These are phyloP conservation scores for Bretschneidera sinensis DNA, from an alignment of 345 rosid genomes.

Conservation along the genomic window DNA sequence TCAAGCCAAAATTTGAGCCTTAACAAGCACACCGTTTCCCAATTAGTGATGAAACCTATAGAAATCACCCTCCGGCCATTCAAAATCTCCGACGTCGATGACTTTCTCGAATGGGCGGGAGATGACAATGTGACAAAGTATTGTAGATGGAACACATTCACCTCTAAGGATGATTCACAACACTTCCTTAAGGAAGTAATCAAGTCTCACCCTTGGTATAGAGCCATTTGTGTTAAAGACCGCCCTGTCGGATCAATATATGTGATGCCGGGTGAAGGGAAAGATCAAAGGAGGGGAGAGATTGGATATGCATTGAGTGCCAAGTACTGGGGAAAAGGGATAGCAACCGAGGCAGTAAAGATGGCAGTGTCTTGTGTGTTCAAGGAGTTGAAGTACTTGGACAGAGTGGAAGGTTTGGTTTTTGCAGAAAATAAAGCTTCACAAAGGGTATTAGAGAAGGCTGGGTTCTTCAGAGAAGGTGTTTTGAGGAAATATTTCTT, in stretches of 20 bases:
- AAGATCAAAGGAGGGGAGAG: slow-evolving; percentile 21
- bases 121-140: slow-evolving; percentile 13
- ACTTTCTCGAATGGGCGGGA: slow-evolving; percentile 21
- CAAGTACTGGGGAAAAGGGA: slow-evolving; percentile 16
- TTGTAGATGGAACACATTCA: slow-evolving; percentile 20
- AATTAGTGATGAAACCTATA: background rate
- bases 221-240: slow-evolving; percentile 14
- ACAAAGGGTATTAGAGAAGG: slow-evolving; percentile 10
- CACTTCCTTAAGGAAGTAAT: slow-evolving; percentile 16
- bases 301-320: slow-evolving; percentile 16
- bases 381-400: slow-evolving; percentile 1
- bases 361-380: background rate
- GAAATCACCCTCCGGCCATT: slow-evolving; percentile 18
- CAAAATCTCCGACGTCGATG: slow-evolving; percentile 13
- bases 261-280: slow-evolving; percentile 11
- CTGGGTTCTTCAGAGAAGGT: slow-evolving; percentile 11
- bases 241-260: slow-evolving; percentile 13
- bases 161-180: slow-evolving; percentile 7
- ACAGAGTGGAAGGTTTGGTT: slow-evolving; percentile 9
- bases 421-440: slow-evolving; percentile 11
- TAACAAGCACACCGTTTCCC: too few species aligned
- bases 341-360: slow-evolving; percentile 13
- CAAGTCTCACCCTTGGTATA: slow-evolving; percentile 15
- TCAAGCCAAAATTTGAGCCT: too few species aligned
- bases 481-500: slow-evolving; percentile 7